These are phyloP conservation scores for Gnomoniopsis smithogilvyi DNA, from an alignment of 2,329 filamentous ascomycete genomes.

Conservation along the genomic window DNA sequence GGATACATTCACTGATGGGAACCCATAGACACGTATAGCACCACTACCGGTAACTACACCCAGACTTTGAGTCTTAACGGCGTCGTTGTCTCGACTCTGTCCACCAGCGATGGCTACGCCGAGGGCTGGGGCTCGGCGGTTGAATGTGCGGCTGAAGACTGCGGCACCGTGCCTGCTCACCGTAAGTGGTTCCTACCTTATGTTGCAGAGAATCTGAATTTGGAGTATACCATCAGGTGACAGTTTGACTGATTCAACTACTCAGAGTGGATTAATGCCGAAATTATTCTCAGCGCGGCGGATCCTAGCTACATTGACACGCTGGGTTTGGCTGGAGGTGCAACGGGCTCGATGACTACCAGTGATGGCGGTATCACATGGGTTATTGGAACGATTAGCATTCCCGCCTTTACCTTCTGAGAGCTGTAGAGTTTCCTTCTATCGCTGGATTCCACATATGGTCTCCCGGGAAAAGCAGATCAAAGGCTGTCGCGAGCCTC, in stretches of 20 bases:
- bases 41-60: conserved; percentile 20
- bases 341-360: conserved; percentile 25
- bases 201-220: neutral
- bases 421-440: neutral
- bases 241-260: neutral
- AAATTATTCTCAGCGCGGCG: conserved; percentile 25
- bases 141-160: conserved; percentile 35
- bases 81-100: conserved; percentile 18
- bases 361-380: conserved; percentile 15
- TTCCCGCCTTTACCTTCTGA: conserved; percentile 10
- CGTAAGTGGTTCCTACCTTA: conserved; percentile 21
- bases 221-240: neutral
- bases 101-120: conserved; percentile 18
- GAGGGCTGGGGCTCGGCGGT: conserved; percentile 22
- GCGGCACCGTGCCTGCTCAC: conserved; percentile 38
- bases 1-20: neutral
- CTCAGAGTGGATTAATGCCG: conserved; percentile 36
- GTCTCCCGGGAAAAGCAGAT: neutral
- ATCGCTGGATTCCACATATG: neutral
- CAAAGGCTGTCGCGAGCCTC: no score
- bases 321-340: conserved; percentile 25
- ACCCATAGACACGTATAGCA: conserved; percentile 18
- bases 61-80: conserved; percentile 20
- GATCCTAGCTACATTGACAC: conserved; percentile 38
- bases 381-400: conserved; percentile 12